Base-by-base conservation (phyloP, 164 flowering plant genomes). In the Piper longum region DNA sequence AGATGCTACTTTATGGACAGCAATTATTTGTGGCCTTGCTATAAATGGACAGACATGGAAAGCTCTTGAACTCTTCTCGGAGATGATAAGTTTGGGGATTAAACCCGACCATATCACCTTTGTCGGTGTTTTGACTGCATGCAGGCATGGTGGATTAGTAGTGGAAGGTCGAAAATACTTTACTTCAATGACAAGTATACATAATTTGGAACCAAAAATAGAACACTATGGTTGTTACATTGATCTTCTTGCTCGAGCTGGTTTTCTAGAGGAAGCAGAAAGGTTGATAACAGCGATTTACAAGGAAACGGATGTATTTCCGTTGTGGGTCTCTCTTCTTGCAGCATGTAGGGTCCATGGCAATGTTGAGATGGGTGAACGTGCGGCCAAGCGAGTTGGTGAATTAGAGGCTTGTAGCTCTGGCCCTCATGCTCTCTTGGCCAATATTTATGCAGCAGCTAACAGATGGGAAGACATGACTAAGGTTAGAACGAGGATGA, bases 171-270 rank as follows among this genome's bases (percentile, higher is more conserved):
- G 79, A 0, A 26, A 48, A 62, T 69, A 78, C 67, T 90, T 90
- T 62, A 54, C 72, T 54, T 80, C 78, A 36, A 90, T 90, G 95
- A 72, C n/a, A 62, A 66, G 66, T 18, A 9, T 64, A 6, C 75
- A 82, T 70, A 41, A 69, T 6, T 80, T 90, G 52, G 73, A 83
- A 54, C 95, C 95, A 14, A 86, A 84, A 64, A 7, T 81, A 19
- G 96, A 91, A 73, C 98, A 88, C 64, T 88, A 81, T 64, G 86
- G 85, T 43, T 91, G 98, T 64, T 42, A 85, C 63, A 73, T 88
- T 69, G 98, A 91, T 71, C 84, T 87, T 54, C 82, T 89, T 41
- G 85, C 88, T 48, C 84, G 95, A 45, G 85, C 82, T 65, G 95
- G 95, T 36, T 68, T 67, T 57, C 70, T 91, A 60, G 72, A 71